Evolutionary conservation across 2,329 filamentous ascomycete genomes (phyloP), one percentile per base, ranked within the genome.

Genomic region (Aspergillus eucalypticola): DNA sequence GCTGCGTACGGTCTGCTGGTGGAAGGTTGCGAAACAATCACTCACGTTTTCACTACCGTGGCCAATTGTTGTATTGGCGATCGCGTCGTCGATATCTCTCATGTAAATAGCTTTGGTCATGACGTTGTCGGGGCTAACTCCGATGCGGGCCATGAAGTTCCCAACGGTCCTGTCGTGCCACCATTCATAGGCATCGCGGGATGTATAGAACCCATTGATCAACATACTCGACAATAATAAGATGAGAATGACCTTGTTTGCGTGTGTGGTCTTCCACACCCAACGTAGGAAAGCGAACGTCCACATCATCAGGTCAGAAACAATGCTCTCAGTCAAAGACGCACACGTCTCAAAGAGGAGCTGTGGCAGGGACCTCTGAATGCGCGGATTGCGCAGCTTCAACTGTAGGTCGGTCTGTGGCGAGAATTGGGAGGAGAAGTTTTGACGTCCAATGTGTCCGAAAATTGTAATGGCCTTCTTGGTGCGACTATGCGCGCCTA

Each of bases 51-150:
- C 69, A 38, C 61, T 66, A 15, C 53, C 48, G 39, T 67, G 70
- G 65, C 69, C 73, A 35, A 69, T 64, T 2, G 73, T 75, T 19
- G 67, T 65, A 55, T 73, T 74, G 19, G 78, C 71, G 54, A 85
- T 78, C 15, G 85, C 86, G 63, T 90, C 86, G 60, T 92, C 88
- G 53, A 98, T 81, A 73, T 98, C 94, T 54, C 83, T 83, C 58
- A 97, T 78, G 72, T 95, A 96, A 25, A 99, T 86, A 8, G 91
- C 87, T 74, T 89, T 92, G 76, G 89, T 90, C 90, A 97, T 94
- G 63, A 89, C 84, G 19, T 83, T 76, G 66, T 96, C 90, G 7
- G 93, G 91, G 3, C 85, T 84, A 7, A 98, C 87, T 8, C 94
- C 94, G 13, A 98, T 79, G 11, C 88, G 83, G 35, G 82, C 81